Base-by-base conservation (phyloP, 495 filamentous ascomycete genomes). In the Penicillium canariense region DNA sequence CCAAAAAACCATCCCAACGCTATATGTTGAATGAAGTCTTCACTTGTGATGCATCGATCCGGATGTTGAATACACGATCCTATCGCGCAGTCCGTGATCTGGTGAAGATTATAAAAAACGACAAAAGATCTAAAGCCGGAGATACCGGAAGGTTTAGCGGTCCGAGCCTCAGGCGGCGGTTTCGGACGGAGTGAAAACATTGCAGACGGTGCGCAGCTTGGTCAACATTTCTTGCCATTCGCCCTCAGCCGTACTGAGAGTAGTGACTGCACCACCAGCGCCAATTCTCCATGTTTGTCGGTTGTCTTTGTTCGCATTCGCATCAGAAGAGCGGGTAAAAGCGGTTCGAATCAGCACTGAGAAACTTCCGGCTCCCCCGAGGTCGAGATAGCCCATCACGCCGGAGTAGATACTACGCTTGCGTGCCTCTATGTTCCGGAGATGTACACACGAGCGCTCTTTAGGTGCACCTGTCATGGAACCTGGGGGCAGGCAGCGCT, bases 401-500 rank as follows among this genome's bases (percentile, higher is more conserved):
- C 93, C 93, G 1, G 88, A 90, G 67, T 97, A 97, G 26, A 97
- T 69, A 1, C 89, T 84, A n/a, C 93, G 77, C 14, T 72, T 69
- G 11, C 76, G 63, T n/a, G 63, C 65, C 65, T 97, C 93, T 40
- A 96, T 79, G 0, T 67, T 64, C 47, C 77, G 69, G 35, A 97
- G 76, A 39, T 97, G 78, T 79, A 96, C 84, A 66, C 93, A 96
- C 32, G 84, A 89, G 18, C 93, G 82, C 62, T 88, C 88, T 75
- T 97, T 97, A 0, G 93, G 93, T 5, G 93, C 93, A 14, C 93
- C 93, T 2, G 93, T 97, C 93, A 97, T 97, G 40, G 84, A 89
- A 0, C 94, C 94, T 0, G 94, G 91, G 0, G 93, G 94, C 3
- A 98, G 76, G 32, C 82, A 87, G 2, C 81, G 77, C 8, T 90